A percentile compares a stretch with the other conserved stretches of the same genome.
phyloP scores from a whole-genome alignment of 169 alveolate genomes.

The Cryptosporidium canis region DNA sequence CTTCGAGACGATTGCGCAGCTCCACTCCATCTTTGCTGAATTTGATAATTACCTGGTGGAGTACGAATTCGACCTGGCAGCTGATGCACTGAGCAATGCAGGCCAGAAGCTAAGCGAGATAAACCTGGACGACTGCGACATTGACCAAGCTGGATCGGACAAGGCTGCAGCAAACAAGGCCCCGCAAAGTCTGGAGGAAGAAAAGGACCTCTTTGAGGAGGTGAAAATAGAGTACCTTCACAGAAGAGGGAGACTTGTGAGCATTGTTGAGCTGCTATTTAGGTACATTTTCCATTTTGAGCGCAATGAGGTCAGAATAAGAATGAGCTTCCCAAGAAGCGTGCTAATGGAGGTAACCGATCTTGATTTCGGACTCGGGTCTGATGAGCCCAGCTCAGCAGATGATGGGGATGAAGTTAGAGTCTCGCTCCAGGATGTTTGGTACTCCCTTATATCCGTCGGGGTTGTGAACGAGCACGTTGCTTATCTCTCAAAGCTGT shows the following conservation, averaged over 20 bases:
- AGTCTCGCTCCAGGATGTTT: conserved; percentile 44
- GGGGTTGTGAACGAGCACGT: conserved; percentile 64
- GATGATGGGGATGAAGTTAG: conserved; percentile 47
- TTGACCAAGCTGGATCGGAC: neutral
- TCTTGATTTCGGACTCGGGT: neutral
- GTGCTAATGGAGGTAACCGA: conserved; percentile 5
- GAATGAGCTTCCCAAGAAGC: conserved; percentile 34
- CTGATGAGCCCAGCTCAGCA: neutral
- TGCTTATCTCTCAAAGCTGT: conserved; percentile 35
- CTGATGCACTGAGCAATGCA: conserved; percentile 60
- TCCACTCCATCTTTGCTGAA: conserved; percentile 65
- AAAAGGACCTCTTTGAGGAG: conserved; percentile 42
- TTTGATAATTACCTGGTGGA: conserved; percentile 58
- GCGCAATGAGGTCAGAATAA: conserved; percentile 39
- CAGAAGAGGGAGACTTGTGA: conserved; percentile 44
- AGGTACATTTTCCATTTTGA: conserved; percentile 19
- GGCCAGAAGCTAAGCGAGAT: conserved; percentile 10
- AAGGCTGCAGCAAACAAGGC: neutral
- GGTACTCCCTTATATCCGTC: conserved; percentile 56
- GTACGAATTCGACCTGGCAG: conserved; percentile 63
- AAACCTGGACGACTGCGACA: neutral
- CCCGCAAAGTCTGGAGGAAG: neutral
- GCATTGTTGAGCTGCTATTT: conserved; percentile 50
- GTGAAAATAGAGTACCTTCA: conserved; percentile 45
- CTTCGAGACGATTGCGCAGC: conserved; percentile 32